Percentiles rank a stretch among this genome's conserved stretches.
Conservation (phyloP, 2,329 filamentous ascomycete species). For the Fusarium brachygibbosum region DNA sequence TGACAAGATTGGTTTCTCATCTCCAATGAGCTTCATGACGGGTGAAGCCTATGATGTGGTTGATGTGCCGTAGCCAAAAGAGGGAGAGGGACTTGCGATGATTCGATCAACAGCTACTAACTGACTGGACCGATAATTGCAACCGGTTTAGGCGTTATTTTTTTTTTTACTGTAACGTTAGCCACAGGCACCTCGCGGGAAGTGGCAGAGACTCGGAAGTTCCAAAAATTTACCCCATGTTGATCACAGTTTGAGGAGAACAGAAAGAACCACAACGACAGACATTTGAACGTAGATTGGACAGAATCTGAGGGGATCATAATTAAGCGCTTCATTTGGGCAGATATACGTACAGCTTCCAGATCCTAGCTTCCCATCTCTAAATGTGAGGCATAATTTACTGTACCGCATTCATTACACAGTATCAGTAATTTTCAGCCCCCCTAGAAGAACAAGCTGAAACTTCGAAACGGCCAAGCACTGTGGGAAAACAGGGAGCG, state of each 20-base stretch:
- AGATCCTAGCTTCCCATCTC: background rate
- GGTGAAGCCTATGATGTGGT: constrained; percentile 26
- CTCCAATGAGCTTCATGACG: constrained; percentile 23
- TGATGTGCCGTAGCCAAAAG: constrained; percentile 18
- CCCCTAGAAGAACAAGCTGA: constrained; percentile 6
- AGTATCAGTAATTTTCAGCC: constrained; percentile 1
- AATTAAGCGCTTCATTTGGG: constrained; percentile 29
- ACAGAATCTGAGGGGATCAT: background rate
- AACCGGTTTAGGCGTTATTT: constrained; percentile 27
- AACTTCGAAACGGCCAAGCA: constrained; percentile 40
- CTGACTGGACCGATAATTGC: constrained; percentile 27
- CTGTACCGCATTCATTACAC: background rate
- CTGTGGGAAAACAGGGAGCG: constrained; percentile 38
- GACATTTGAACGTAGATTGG: constrained; percentile 9
- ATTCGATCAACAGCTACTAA: constrained; percentile 5
- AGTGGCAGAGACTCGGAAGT: constrained; percentile 28
- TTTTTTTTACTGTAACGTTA: background rate
- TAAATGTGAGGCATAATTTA: constrained; percentile 1
- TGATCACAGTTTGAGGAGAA: constrained; percentile 20
- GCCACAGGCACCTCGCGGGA: constrained; percentile 19
- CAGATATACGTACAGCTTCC: background rate
- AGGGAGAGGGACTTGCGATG: constrained; percentile 12
- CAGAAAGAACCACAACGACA: background rate
- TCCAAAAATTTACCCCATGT: constrained; percentile 4
- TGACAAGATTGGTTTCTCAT: constrained; percentile 9